Base-by-base conservation (phyloP, 805 yeast species). In the Yarrowia keelungensis region DNA sequence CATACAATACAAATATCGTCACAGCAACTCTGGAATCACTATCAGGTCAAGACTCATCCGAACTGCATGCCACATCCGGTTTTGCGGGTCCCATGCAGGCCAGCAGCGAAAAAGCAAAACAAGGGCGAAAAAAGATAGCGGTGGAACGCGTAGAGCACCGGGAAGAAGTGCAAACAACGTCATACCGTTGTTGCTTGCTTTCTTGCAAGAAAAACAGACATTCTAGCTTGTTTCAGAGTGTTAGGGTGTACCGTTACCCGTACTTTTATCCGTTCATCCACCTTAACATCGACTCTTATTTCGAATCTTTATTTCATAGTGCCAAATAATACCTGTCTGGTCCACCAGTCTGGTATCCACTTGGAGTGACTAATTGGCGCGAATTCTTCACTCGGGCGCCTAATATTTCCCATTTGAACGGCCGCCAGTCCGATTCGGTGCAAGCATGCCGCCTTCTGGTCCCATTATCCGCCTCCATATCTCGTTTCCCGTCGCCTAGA, bases 51-150 rank as follows among this genome's bases (percentile, higher is more conserved):
- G 53, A 39, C 59, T 53, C 59, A 53, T 53, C 45, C 59, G 59
- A 53, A 16, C 59, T 53, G 59, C 59, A 53, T 53, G 59, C 58
- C 58, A 53, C 58, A 53, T 38, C 58, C 58, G 58, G 58, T 38
- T 35, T 53, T 38, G 58, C 58, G 58, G 43, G 16, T 32, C 11
- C 32, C 32, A 53, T 53, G 58, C 58, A 53, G 58, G 58, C 36
- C 12, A 14, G 56, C 58, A 38, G 43, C 7, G 32, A 38, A 53
- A 39, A 38, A 38, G 26, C 39, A 36, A 16, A 8, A 38, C n/a
- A 22, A 19, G 26, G 14, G 26, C 16, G 26, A 19, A 45, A 45
- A 19, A 16, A 10, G 16, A 42, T 15, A 45, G 5, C 9, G 39
- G 12, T 10, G 39, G 39, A 38, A 38, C 36, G 10, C 35, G 35